Evolutionary conservation across 768 basidiomycete genomes (phyloP), one percentile per base, ranked within the genome.

Genomic region (Rhizopogon roseolus): DNA sequence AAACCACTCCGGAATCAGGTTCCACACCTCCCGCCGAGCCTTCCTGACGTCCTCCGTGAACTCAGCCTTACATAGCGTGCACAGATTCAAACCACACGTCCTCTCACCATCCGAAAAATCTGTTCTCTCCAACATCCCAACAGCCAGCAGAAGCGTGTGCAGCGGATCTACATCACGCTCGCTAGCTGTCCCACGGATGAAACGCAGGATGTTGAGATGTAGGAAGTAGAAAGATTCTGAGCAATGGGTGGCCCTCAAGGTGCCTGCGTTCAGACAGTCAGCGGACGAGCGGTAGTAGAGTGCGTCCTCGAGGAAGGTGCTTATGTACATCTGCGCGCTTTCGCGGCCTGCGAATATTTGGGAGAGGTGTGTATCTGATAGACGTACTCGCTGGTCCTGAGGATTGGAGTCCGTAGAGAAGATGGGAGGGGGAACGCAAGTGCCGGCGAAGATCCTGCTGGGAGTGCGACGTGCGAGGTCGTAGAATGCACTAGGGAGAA

Each of bases 141-240:
- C 73, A 14, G 83, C 82, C 67, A 88, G 88, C 4, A 73, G 61
- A 41, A 90, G 77, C 53, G 86, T 86, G 62, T 77, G 87, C 22
- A 90, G 67, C 49, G 86, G 84, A 62, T 90, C 88, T 3, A 83
- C 87, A 61, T 90, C 87, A 25, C 88, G 76, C 44, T 88, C 88
- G 52, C 74, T 76, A 1, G 86, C 80, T 54, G 90, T 83, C 0
- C 88, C 88, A 0, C 85, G 82, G 41, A 90, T 78, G 19, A 82
- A 78, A 53, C 88, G 81, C 40, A 89, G 69, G 29, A 85, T 71
- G 65, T 90, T 88, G 54, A 90, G 78, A 73, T 80, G 81, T 71
- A 90, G 81, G 65, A 83, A 87, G 68, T 88, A 86, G 68, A 86
- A 87, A 13, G 86, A 85, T 49, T 88, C 85, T 54, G 72, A 70